phyloP scores from a whole-genome alignment of 2,329 filamentous ascomycete genomes.

The Fusarium austroafricanum region DNA sequence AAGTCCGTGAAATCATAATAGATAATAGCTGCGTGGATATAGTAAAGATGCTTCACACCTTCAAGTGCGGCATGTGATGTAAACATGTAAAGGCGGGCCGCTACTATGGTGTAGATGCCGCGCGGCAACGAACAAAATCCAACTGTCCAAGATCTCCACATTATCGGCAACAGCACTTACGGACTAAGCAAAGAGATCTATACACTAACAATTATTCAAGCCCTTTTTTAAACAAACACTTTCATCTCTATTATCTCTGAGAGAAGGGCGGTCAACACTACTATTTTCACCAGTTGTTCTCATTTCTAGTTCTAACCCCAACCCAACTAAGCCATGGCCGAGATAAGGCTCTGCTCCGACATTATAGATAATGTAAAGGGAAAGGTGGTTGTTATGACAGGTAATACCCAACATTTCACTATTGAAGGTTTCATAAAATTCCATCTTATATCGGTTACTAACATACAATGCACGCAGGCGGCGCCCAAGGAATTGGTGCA shows the following conservation, averaged over 20 bases:
- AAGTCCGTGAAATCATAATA: too few species aligned
- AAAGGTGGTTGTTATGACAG: constrained; percentile 1
- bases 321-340: background rate
- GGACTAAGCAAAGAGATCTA: accelerated
- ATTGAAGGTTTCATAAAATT: too few species aligned
- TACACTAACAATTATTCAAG: too few species aligned
- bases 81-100: background rate
- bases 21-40: accelerated
- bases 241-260: accelerated
- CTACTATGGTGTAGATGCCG: background rate
- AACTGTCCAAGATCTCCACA: background rate
- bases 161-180: background rate
- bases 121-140: too few species aligned
- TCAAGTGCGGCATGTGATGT: too few species aligned
- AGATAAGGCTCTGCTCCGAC: background rate
- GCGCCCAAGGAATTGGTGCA: constrained; percentile 6
- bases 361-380: background rate
- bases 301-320: too few species aligned
- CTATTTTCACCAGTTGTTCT: accelerated
- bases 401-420: background rate
- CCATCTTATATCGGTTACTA: accelerated
- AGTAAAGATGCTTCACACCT: background rate
- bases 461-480: accelerated
- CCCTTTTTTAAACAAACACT: background rate
- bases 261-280: background rate